These are phyloP conservation scores for Chaetomium olivaceum DNA, from an alignment of 2,329 filamentous ascomycete species.

Conservation along the genomic window DNA sequence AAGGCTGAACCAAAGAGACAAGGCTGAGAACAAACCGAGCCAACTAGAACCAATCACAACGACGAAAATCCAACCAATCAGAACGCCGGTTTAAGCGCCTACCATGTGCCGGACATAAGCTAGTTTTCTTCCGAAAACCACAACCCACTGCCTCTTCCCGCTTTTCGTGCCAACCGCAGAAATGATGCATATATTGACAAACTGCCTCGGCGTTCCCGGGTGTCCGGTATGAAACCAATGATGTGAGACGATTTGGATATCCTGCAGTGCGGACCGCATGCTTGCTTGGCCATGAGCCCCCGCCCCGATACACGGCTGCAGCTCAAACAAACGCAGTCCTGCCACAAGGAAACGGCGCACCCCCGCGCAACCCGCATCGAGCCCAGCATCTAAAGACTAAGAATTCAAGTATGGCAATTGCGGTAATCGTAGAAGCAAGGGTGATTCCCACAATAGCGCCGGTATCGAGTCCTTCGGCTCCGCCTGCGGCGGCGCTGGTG, in stretches of 20 bases:
- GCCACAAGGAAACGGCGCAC: not conserved
- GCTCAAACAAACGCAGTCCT: not conserved
- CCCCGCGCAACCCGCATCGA: not conserved
- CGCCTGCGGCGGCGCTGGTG: too few relatives aligned
- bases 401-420: not conserved
- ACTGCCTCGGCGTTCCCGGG: constrained; percentile 8
- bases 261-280: not conserved
- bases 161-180: not conserved
- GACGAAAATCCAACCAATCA: too few relatives aligned
- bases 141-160: not conserved
- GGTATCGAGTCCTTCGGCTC: too few relatives aligned
- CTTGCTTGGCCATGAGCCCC: too few relatives aligned
- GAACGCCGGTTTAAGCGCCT: too few relatives aligned
- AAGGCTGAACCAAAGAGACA: too few relatives aligned
- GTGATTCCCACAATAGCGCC: not conserved
- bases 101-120: too few relatives aligned
- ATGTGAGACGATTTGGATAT: not conserved
- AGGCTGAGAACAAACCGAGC: too few relatives aligned
- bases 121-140: too few relatives aligned
- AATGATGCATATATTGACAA: constrained; percentile 4
- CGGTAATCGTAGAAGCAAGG: not conserved
- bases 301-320: not conserved
- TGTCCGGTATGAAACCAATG: not conserved
- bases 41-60: too few relatives aligned
- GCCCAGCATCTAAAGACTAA: not conserved